A percentile compares a stretch with the other conserved stretches of the same genome.
Conservation (phyloP, 164 flowering plant genomes). For the Chloranthus sessilifolius region DNA sequence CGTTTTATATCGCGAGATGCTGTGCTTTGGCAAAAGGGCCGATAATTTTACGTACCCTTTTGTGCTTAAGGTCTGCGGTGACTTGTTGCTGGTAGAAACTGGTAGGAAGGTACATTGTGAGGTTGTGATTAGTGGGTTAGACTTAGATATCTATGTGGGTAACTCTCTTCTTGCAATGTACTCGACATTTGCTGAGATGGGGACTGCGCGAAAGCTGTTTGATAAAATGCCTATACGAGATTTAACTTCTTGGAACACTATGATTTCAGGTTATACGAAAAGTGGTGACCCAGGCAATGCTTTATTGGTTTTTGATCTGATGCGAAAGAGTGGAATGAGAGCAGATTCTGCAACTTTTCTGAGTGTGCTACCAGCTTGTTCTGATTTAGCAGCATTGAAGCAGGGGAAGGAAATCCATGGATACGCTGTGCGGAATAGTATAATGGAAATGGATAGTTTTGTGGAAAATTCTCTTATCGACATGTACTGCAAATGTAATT, state of each 20-base stretch:
- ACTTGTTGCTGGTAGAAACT: conserved; percentile 21
- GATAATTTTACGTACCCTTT: conserved; percentile 53
- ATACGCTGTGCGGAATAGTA: conserved; percentile 23
- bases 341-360: conserved; percentile 34
- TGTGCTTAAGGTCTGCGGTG: conserved; percentile 55
- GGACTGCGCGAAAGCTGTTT: conserved; percentile 27
- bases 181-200: conserved; percentile 33
- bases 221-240: conserved; percentile 41
- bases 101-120: conserved; percentile 37
- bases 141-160: conserved; percentile 36
- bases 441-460: conserved; percentile 11
- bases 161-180: conserved; percentile 43
- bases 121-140: conserved; percentile 33
- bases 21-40: conserved; percentile 27
- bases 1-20: conserved; percentile 34
- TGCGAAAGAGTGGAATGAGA: conserved; percentile 19
- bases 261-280: conserved; percentile 36
- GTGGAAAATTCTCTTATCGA: conserved; percentile 38
- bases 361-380: conserved; percentile 30
- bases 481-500: conserved; percentile 28
- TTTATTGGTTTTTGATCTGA: conserved; percentile 17
- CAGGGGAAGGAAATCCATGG: conserved; percentile 36
- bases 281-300: conserved; percentile 28
- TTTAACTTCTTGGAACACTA: conserved; percentile 44
- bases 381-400: conserved; percentile 19